Evolutionary conservation across 352 stramenopile species (phyloP), one percentile per base, ranked within the genome.

Genomic region (Phytophthora pseudosyringae): DNA sequence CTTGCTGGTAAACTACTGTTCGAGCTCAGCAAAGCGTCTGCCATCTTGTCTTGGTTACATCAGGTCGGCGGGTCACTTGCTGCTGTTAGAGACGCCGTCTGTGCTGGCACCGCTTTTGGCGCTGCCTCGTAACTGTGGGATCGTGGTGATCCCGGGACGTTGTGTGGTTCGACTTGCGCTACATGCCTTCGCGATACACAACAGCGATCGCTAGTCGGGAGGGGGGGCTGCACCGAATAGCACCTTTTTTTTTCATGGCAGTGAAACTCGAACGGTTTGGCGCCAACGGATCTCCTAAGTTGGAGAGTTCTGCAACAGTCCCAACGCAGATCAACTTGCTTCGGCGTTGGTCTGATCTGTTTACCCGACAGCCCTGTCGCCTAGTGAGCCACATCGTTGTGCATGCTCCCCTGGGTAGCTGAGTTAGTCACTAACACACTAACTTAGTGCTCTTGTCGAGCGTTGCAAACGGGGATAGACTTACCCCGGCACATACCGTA

Each of bases 401-500:
- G 21, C 21, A 21, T 35, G 31, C 11, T 35, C 31, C 31, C 7
- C 31, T 35, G 31, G 21, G 1, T 21, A 21, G 21, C 21, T 21
- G 21, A 2, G 7, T 35, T 3, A n/a, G n/a, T n/a, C n/a, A n/a
- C n/a, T n/a, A n/a, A n/a, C n/a, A n/a, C n/a, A n/a, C n/a, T n/a
- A n/a, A n/a, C n/a, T n/a, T n/a, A 35, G 1, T 11, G 31, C 31
- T 41, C 16, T 46, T 29, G n/a, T 28, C 26, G 28, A 38, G 44
- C 21, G 32, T 56, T 56, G 46, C 29, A 54, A 54, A 31, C 32
- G 46, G 21, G 48, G 33, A 26, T 55, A 43, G 31, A 53, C 9
- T 41, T 53, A 31, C 29, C 45, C 15, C n/a, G 3, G 15, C 40
- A 13, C 40, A 31, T 33, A 29, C 16, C 31, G 11, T 9, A 10